Conservation (phyloP, 2,329 filamentous ascomycete genomes). For the Scolecobasidium constrictum region DNA sequence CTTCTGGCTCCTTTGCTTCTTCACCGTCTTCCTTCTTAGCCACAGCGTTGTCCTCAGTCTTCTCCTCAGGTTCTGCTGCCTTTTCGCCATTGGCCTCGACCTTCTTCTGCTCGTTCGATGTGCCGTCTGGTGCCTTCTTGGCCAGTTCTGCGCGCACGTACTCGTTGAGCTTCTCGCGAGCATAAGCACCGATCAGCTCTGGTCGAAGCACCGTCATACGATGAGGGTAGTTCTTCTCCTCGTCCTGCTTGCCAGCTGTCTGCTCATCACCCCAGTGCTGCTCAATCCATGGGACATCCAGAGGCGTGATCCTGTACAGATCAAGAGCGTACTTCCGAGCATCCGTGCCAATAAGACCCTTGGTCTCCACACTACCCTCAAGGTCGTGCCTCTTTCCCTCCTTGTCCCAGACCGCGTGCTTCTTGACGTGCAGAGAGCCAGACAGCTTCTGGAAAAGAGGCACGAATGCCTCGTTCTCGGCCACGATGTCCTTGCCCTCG, state of each 20-base stretch:
- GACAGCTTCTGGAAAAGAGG: conserved; percentile 82
- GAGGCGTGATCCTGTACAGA: conserved; percentile 83
- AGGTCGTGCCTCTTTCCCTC: conserved; percentile 81
- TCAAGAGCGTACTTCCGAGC: conserved; percentile 97
- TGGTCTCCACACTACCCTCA: conserved; percentile 94
- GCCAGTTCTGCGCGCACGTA: conserved; percentile 72
- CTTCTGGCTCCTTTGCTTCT: conserved; percentile 28
- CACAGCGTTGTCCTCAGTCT: conserved; percentile 13
- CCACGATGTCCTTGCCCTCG: conserved; percentile 91
- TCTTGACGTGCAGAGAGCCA: conserved; percentile 82
- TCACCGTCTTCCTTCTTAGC: conserved; percentile 13
- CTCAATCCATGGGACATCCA: conserved; percentile 87
- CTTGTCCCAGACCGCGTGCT: conserved; percentile 97
- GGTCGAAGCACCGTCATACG: conserved; percentile 89
- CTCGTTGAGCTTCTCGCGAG: conserved; percentile 75
- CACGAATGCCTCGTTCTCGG: conserved; percentile 77
- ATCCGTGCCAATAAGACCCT: conserved; percentile 93
- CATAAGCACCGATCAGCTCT: conserved; percentile 80
- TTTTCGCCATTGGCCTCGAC: conserved; percentile 20
- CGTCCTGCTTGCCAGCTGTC: conserved; percentile 1
- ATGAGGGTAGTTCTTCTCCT: conserved; percentile 67
- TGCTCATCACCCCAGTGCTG: conserved; percentile 46
- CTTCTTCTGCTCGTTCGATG: conserved; percentile 22
- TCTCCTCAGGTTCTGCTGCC: conserved; percentile 14
- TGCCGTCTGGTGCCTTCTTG: conserved; percentile 22